These are phyloP conservation scores for Crotalaria pallida DNA, from an alignment of 306 rosid genomes.

Conservation along the genomic window DNA sequence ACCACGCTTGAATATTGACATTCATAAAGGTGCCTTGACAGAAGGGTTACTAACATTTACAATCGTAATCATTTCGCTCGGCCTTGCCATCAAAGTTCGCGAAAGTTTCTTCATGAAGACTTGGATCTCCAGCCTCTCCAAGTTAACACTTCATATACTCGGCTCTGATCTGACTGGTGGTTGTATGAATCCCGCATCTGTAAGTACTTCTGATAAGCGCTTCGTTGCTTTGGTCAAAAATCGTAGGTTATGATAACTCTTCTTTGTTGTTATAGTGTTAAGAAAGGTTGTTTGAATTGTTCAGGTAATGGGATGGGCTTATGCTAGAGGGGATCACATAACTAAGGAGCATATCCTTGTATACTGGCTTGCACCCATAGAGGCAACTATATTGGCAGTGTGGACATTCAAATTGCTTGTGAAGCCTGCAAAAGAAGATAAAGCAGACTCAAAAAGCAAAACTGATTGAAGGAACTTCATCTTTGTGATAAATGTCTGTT, in stretches of 20 bases:
- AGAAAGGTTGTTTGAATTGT: not conserved
- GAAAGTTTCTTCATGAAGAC: constrained; percentile 80
- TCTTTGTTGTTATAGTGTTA: not conserved
- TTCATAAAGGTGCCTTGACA: constrained; percentile 76
- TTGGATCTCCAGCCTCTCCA: constrained; percentile 91
- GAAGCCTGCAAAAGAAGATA: constrained; percentile 38
- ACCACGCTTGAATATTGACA: constrained; percentile 63
- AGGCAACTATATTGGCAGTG: constrained; percentile 75
- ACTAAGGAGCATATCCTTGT: constrained; percentile 84
- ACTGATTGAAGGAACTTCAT: constrained; percentile 43
- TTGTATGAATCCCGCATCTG: constrained; percentile 90
- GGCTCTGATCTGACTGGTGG: constrained; percentile 96
- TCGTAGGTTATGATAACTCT: not conserved
- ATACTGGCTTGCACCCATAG: constrained; percentile 88
- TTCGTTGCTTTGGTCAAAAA: not conserved
- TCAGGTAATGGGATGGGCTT: constrained; percentile 97
- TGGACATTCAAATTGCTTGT: constrained; percentile 64
- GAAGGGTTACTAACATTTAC: constrained; percentile 73
- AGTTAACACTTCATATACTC: constrained; percentile 67
- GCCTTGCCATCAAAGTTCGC: constrained; percentile 47
- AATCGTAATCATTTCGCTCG: constrained; percentile 61
- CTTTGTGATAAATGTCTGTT: not conserved
- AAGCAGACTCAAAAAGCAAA: constrained; percentile 47
- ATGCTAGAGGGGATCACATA: constrained; percentile 81
- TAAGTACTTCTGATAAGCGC: constrained; percentile 34